Conservation (phyloP, 2,329 filamentous ascomycete genomes). For the Cladosporium sp. region DNA sequence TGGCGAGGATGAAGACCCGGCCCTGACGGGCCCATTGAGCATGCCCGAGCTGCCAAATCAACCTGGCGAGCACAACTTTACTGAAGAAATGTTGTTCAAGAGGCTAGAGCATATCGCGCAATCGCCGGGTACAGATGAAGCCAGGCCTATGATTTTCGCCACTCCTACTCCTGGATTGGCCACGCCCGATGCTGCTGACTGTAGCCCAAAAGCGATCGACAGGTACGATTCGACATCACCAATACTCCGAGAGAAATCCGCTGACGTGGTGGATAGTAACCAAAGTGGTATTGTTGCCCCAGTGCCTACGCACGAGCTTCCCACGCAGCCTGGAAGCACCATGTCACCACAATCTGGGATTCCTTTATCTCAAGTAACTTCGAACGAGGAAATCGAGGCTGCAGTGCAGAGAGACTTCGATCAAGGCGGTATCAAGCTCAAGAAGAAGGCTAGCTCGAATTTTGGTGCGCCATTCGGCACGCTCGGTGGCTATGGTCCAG, state of each 20-base stretch:
- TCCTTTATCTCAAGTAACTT: slow-evolving; percentile 4
- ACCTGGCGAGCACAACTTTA: slow-evolving; percentile 33
- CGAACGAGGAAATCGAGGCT: slow-evolving; percentile 13
- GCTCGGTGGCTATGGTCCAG: slow-evolving; percentile 27
- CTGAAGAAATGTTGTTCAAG: slow-evolving; percentile 29
- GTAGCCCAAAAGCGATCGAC: background rate
- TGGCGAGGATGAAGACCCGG: slow-evolving; percentile 29
- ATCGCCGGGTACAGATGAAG: slow-evolving; percentile 28
- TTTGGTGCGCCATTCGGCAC: slow-evolving; percentile 34
- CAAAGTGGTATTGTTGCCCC: background rate
- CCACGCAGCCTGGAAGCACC: slow-evolving; percentile 1
- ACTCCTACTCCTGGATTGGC: slow-evolving; percentile 27
- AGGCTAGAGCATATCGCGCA: slow-evolving; percentile 30
- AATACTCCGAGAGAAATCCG: background rate
- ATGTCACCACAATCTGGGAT: slow-evolving; percentile 10
- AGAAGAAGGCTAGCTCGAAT: slow-evolving; percentile 34
- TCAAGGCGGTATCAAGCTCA: slow-evolving; percentile 32
- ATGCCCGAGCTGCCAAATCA: slow-evolving; percentile 33
- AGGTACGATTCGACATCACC: background rate
- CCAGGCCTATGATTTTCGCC: slow-evolving; percentile 27
- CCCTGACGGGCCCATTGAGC: slow-evolving; percentile 31
- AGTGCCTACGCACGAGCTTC: background rate
- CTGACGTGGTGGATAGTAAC: background rate
- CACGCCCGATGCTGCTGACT: slow-evolving; percentile 19
- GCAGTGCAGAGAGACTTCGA: slow-evolving; percentile 27